These are phyloP conservation scores for Plasmodium yoelii DNA, from an alignment of 169 alveolate genomes.

Conservation along the genomic window DNA sequence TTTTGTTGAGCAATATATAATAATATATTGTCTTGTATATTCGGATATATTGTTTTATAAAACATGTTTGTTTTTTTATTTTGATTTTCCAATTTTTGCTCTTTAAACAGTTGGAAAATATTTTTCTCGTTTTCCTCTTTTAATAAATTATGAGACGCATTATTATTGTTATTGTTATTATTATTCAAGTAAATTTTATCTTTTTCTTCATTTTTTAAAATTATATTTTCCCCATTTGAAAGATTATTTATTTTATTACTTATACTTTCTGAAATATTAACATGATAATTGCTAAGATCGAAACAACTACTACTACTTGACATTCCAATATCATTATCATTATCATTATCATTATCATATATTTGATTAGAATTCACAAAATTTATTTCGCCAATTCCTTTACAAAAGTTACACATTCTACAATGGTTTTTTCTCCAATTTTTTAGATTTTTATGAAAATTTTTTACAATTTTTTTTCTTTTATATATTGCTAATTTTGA, in stretches of 20 bases:
- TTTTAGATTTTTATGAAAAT: slow-evolving; percentile 73
- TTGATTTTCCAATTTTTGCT: not conserved
- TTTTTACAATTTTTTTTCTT: slow-evolving; percentile 72
- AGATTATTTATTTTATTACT: no score
- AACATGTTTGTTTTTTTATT: not conserved
- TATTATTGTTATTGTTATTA: not conserved
- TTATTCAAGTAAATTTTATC: not conserved
- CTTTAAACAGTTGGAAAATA: slow-evolving; percentile 33
- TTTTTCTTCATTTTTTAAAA: not conserved
- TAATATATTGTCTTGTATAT: slow-evolving; percentile 41
- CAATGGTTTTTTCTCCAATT: slow-evolving; percentile 80
- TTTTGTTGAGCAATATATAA: slow-evolving; percentile 57
- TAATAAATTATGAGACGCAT: not conserved
- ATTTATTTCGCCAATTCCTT: slow-evolving; percentile 29
- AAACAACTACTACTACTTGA: no score
- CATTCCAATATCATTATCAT: not conserved
- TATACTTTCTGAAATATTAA: no score
- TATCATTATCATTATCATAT: not conserved
- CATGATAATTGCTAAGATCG: no score
- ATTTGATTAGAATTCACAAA: not conserved
- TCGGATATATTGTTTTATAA: slow-evolving; percentile 42
- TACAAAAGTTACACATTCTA: slow-evolving; percentile 77
- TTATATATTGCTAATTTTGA: slow-evolving; percentile 80
- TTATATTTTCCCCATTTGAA: not conserved
- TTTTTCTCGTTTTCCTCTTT: not conserved